Conservation (phyloP, 2,329 filamentous ascomycete species). For the Chaetomiaceae sp. region DNA sequence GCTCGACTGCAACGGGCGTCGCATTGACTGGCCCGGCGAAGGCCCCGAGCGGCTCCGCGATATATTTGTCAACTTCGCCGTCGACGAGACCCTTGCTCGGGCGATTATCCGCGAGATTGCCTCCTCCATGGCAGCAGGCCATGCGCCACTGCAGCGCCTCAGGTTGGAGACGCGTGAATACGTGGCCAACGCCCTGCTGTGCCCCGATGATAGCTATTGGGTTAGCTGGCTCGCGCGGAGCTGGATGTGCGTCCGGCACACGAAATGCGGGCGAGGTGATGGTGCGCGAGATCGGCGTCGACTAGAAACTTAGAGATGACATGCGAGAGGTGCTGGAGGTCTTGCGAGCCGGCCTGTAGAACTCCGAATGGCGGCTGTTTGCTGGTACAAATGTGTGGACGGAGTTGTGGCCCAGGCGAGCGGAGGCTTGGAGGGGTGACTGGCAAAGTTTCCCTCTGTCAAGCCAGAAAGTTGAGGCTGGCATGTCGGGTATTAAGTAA, state of each 20-base stretch:
- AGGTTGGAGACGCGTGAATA: neutral
- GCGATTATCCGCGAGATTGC: neutral
- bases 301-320: neutral
- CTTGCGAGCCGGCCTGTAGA: neutral
- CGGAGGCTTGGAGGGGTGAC: neutral
- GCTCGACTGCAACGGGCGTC: neutral
- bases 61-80: neutral
- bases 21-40: neutral
- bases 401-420: neutral
- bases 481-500: neutral
- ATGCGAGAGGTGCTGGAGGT: too few species aligned
- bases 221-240: neutral
- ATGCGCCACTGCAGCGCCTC: neutral
- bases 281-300: neutral
- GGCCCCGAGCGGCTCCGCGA: neutral
- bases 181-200: neutral
- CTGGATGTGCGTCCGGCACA: neutral
- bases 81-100: neutral
- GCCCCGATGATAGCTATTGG: neutral
- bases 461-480: neutral
- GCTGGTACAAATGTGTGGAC: neutral
- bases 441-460: neutral
- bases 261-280: neutral
- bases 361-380: neutral
- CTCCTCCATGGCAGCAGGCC: neutral